Evolutionary conservation across 768 basidiomycete genomes (phyloP), one percentile per base, ranked within the genome.

Genomic region (Podaxis sp.): DNA sequence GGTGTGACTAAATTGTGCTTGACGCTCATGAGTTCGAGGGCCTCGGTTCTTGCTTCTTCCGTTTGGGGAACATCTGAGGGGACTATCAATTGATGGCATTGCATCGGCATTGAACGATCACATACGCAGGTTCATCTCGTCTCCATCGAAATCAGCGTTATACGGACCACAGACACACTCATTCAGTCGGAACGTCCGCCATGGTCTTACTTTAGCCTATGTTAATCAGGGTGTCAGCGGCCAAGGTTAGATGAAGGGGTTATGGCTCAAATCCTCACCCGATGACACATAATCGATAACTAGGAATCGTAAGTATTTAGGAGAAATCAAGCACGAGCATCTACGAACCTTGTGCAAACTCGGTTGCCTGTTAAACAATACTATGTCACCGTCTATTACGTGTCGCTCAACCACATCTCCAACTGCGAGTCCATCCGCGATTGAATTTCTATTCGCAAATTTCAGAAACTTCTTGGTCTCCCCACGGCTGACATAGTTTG

Each of bases 161-260:
- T 98, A 98, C 7, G 97, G 97, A 52, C 93, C 95, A 76, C 97
- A 99, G 8, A 98, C 97, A 85, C 97, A 99, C 73, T 99, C 97
- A 71, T 99, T 99, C 60, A 99, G 77, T 36, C 97, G 85, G 79
- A 99, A 98, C 1, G 97, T 92, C 66, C 96, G 81, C 97, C 97
- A 99, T 24, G 97, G 97, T 33, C 97, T 83, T 59, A 99, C 85
- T 82, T 96, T 96, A 47, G 86, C 88, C 87, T 88, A 65, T 13
- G 55, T 50, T 51, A 2, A 62, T 15, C 17, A 25, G 19, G 55
- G 43, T 57, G 17, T 46, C 43, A 46, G 19, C 19, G n/a, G 4
- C 0, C 41, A 15, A n/a, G 41, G 15, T 43, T 17, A 13, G 41
- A 43, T 4, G 52, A 33, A 27, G 17, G 24, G n/a, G 3, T 15